These are phyloP conservation scores for Ambrosiella xylebori DNA, from an alignment of 2,329 filamentous ascomycete genomes.

Conservation along the genomic window DNA sequence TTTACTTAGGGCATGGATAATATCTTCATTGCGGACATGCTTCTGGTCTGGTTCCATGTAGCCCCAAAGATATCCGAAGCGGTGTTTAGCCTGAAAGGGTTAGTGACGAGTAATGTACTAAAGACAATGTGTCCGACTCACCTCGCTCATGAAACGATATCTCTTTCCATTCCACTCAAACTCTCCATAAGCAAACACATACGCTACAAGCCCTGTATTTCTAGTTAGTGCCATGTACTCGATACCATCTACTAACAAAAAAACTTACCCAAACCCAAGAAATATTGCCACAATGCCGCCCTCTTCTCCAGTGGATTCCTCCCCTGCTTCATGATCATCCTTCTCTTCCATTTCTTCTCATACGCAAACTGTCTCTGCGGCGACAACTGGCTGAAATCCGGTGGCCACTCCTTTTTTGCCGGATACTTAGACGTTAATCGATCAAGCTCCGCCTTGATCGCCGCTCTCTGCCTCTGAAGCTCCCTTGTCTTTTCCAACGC, in stretches of 20 bases:
- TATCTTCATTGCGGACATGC: constrained; percentile 1
- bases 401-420: constrained; percentile 60
- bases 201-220: constrained; percentile 21
- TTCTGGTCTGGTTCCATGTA: constrained; percentile 22
- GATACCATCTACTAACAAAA: background rate
- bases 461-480: constrained; percentile 11
- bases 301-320: constrained; percentile 48
- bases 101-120: background rate
- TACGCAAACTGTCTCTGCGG: constrained; percentile 59
- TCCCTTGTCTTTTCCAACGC: constrained; percentile 1
- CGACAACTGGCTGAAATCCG: constrained; percentile 53
- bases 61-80: constrained; percentile 23
- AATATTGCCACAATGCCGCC: constrained; percentile 47
- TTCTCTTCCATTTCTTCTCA: constrained; percentile 61
- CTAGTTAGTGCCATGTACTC: background rate
- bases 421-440: constrained; percentile 37
- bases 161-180: constrained; percentile 28
- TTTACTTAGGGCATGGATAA: background rate
- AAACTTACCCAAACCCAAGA: constrained; percentile 36
- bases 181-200: constrained; percentile 26
- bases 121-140: constrained; percentile 10
- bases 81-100: constrained; percentile 6
- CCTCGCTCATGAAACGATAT: constrained; percentile 28
- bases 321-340: constrained; percentile 42
- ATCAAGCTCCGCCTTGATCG: background rate